Percentiles rank a stretch among this genome's conserved stretches.
phyloP scores from a whole-genome alignment of 2,329 filamentous ascomycete species.

The Cladosporium sp. region DNA sequence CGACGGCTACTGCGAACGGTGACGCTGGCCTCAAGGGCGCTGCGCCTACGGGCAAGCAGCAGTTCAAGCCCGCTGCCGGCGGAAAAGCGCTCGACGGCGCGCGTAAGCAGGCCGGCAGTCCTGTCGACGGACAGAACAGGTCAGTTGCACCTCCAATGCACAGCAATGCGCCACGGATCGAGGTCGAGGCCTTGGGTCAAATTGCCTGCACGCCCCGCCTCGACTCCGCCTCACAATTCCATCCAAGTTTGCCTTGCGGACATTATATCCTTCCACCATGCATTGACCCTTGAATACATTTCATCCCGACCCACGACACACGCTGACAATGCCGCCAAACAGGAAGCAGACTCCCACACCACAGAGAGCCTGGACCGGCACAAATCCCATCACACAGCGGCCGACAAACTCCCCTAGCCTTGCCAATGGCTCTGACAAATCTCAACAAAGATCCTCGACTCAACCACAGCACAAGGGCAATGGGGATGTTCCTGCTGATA shows the following conservation, averaged over 20 bases:
- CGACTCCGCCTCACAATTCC: conserved; percentile 7
- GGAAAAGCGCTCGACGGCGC: conserved; percentile 55
- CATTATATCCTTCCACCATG: conserved; percentile 9
- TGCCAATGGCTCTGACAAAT: conserved; percentile 56
- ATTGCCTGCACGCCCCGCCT: conserved; percentile 1
- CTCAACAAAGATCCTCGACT: conserved; percentile 28
- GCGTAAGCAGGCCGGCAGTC: conserved; percentile 59
- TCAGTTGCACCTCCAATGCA: conserved; percentile 42
- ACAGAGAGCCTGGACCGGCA: conserved; percentile 63
- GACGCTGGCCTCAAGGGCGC: conserved; percentile 28
- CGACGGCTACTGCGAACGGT: conserved; percentile 36
- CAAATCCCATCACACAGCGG: conserved; percentile 63
- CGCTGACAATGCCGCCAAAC: conserved; percentile 30
- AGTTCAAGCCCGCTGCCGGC: conserved; percentile 52
- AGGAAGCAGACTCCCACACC: conserved; percentile 51
- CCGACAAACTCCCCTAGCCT: conserved; percentile 45
- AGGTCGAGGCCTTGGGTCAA: background rate
- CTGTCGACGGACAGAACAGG: conserved; percentile 57
- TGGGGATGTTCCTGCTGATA: conserved; percentile 56
- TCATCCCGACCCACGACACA: background rate
- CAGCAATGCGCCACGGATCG: background rate
- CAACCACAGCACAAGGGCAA: conserved; percentile 32
- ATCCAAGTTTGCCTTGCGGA: conserved; percentile 19
- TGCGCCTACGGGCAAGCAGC: conserved; percentile 36
- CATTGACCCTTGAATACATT: conserved; percentile 1